Conservation (phyloP, 2,329 filamentous ascomycete genomes). For the Colletotrichum higginsianum region DNA sequence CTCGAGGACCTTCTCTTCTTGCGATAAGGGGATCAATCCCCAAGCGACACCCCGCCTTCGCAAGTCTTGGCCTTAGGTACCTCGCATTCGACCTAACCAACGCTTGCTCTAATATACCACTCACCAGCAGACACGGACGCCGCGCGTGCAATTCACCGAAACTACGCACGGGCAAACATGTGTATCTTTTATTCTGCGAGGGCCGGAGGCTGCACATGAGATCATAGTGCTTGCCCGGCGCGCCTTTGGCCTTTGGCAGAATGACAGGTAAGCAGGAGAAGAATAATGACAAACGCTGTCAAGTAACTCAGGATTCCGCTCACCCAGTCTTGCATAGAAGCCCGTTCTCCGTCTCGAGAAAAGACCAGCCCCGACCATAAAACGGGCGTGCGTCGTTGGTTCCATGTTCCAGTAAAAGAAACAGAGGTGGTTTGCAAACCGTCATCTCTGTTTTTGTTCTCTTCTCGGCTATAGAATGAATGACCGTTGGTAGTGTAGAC, state of each 20-base stretch:
- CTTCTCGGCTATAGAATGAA: too few species aligned
- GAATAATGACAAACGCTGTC: too few species aligned
- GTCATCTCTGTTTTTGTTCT: too few species aligned
- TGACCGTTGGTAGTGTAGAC: too few species aligned
- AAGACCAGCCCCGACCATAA: too few species aligned
- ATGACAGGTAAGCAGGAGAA: not conserved
- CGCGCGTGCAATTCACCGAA: slow-evolving; percentile 17
- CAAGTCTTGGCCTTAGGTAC: not conserved
- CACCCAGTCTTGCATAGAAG: too few species aligned
- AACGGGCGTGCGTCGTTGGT: too few species aligned
- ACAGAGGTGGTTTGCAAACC: too few species aligned
- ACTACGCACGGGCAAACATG: slow-evolving; percentile 20
- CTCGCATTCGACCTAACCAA: slow-evolving; percentile 2
- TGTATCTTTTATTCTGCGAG: not conserved
- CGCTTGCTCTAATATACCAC: not conserved
- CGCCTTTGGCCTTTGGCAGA: not conserved
- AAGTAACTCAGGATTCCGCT: too few species aligned
- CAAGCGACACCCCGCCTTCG: slow-evolving; percentile 1
- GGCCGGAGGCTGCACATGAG: slow-evolving; percentile 13
- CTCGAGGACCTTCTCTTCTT: not conserved
- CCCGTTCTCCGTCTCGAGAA: too few species aligned
- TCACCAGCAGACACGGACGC: not conserved
- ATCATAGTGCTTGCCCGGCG: not conserved
- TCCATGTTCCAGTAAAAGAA: too few species aligned
- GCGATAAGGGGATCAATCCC: not conserved